Conservation (phyloP, 176 grass and related monocot genomes). For the Coix lacrymajobi region DNA sequence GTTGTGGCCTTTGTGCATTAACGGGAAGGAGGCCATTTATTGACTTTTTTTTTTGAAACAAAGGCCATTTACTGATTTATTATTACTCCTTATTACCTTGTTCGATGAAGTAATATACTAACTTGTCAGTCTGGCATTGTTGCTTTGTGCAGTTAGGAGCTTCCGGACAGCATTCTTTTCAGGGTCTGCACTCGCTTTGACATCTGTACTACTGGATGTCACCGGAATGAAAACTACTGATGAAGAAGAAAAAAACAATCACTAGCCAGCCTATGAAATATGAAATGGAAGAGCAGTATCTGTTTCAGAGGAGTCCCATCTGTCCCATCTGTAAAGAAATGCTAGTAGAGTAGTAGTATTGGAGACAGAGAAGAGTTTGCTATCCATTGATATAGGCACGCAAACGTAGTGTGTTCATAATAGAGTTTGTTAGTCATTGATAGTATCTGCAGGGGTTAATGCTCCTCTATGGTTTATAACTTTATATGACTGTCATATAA, state of each 20-base stretch:
- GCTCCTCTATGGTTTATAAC: background rate
- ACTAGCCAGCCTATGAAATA: background rate
- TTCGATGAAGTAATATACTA: background rate
- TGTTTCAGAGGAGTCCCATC: background rate
- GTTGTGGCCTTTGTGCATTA: background rate
- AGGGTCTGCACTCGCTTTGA: conserved; percentile 43
- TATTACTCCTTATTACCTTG: background rate
- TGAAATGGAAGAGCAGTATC: conserved; percentile 1
- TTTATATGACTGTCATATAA: background rate
- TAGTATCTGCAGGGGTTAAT: background rate
- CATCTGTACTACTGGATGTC: conserved; percentile 38
- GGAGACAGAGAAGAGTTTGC: background rate
- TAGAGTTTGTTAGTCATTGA: too few relatives aligned
- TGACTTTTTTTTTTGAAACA: too few relatives aligned
- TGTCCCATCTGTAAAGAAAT: background rate
- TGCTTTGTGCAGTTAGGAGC: conserved; percentile 29
- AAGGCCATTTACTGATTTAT: too few relatives aligned
- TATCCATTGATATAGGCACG: background rate
- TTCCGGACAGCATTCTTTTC: conserved; percentile 27
- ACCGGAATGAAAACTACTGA: conserved; percentile 38
- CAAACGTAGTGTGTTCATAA: conserved; percentile 21
- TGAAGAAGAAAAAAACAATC: conserved; percentile 23
- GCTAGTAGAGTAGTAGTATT: background rate
- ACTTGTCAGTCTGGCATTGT: conserved; percentile 2
- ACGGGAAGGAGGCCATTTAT: too few relatives aligned